phyloP scores from a whole-genome alignment of 2,329 filamentous ascomycete species.

The Pyrenophora teres region DNA sequence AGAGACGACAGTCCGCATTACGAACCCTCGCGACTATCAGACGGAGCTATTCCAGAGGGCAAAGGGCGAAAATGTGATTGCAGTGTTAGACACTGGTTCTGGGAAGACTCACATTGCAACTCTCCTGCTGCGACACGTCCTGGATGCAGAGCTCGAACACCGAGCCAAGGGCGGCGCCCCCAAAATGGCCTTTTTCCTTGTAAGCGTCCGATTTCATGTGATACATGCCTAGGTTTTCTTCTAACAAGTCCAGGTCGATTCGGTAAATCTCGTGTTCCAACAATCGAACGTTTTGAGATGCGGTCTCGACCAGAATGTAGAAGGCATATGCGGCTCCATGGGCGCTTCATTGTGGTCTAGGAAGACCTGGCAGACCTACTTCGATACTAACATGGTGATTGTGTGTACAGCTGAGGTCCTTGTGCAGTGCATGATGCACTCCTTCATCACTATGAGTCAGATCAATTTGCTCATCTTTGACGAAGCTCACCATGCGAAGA shows the following conservation, averaged over 20 bases:
- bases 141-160: slow-evolving; percentile 77
- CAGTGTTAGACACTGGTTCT: slow-evolving; percentile 91
- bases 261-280: slow-evolving; percentile 87
- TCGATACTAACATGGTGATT: slow-evolving; percentile 74
- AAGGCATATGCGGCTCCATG: slow-evolving; percentile 74
- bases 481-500: slow-evolving; percentile 95
- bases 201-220: slow-evolving; percentile 36
- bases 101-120: slow-evolving; percentile 97
- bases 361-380: slow-evolving; percentile 63
- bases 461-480: slow-evolving; percentile 95
- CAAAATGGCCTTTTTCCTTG: slow-evolving; percentile 83
- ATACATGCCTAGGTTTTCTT: too few relatives aligned
- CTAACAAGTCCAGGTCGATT: slow-evolving; percentile 66
- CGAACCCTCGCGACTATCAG: slow-evolving; percentile 86
- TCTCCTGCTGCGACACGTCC: slow-evolving; percentile 74
- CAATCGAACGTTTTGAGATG: slow-evolving; percentile 80
- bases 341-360: slow-evolving; percentile 64
- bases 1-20: slow-evolving; percentile 64
- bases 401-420: slow-evolving; percentile 93
- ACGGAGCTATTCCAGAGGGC: slow-evolving; percentile 87
- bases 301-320: slow-evolving; percentile 78
- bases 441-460: slow-evolving; percentile 77
- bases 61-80: slow-evolving; percentile 83
- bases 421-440: slow-evolving; percentile 74
- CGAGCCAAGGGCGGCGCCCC: slow-evolving; percentile 63